Base-by-base conservation (phyloP, 163 green algal genomes). In the Trebouxia gelatinosa region DNA sequence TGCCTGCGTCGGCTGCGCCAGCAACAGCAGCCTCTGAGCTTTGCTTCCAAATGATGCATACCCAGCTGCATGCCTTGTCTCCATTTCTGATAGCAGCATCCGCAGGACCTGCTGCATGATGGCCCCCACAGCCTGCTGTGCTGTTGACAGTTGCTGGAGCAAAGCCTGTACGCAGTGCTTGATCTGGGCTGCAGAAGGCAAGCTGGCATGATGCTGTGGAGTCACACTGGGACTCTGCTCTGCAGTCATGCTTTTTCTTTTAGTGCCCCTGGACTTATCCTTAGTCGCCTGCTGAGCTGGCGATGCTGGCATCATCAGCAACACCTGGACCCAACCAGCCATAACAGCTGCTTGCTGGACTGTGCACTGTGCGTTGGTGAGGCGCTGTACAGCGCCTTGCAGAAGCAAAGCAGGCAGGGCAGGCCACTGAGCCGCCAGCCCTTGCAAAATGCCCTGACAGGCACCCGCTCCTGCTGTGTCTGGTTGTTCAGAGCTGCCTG, bases 351-450 rank as follows among this genome's bases (percentile, higher is more conserved):
- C 32, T n/a, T 43, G 26, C 31, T 57, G 66, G 28, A 37, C 21
- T 34, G 26, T 75, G 66, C 13, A 11, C 37, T 75, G 38, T 59
- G 38, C 32, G 17, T 26, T 37, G 6, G 31, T 23, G 6, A 76
- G 16, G 21, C 68, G 68, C 43, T 76, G 68, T 16, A 76, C 28
- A 43, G 68, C 68, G 6, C 68, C 68, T 31, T 5, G 5, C 17
- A 76, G 68, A 16, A 76, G 39, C 29, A 76, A n/a, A 17, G 40
- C 68, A 29, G 68, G 68, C 29, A 76, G 28, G 16, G 35, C 50
- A 26, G 64, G 64, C 64, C 64, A 72, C 0, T 37, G 35, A 19
- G 28, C 39, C 40, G 11, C 48, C 26, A 76, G n/a, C 3, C 40
- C 29, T 32, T 38, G 28, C 19, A 76, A 19, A n/a, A 40, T 40